Percentiles rank a stretch among this genome's conserved stretches.
Conservation (phyloP, 106 monocot species). For the Phalaenopsis equestris region DNA sequence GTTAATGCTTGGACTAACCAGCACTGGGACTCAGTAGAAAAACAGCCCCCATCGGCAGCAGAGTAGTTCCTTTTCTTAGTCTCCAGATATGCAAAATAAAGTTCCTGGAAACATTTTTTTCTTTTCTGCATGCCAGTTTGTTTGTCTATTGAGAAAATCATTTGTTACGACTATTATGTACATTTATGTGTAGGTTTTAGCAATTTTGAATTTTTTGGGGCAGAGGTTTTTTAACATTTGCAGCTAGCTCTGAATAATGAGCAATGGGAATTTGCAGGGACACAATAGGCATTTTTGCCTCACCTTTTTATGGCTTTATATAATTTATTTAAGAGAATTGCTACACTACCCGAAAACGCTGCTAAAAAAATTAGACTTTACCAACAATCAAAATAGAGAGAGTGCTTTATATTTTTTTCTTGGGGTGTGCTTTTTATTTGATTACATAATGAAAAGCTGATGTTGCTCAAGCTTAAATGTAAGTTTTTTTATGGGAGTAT, state of each 20-base stretch:
- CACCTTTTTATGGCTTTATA: neutral
- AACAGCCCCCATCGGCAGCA: conserved; percentile 57
- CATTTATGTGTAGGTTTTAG: neutral
- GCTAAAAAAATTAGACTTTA: neutral
- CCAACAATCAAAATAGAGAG: neutral
- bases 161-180: neutral
- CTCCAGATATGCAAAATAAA: neutral
- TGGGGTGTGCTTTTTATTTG: neutral
- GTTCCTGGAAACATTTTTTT: neutral
- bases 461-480: neutral
- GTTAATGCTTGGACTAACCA: conserved; percentile 43
- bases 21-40: conserved; percentile 55
- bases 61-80: conserved; percentile 26
- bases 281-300: neutral
- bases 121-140: neutral
- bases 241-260: neutral
- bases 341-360: neutral
- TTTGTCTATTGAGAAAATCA: neutral
- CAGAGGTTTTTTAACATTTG: neutral
- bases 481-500: neutral
- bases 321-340: neutral
- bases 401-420: neutral
- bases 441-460: neutral
- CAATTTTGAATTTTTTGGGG: neutral
- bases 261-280: neutral